Evolutionary conservation across 345 rosid genomes (phyloP).

Genomic region (Acer saccharum): DNA sequence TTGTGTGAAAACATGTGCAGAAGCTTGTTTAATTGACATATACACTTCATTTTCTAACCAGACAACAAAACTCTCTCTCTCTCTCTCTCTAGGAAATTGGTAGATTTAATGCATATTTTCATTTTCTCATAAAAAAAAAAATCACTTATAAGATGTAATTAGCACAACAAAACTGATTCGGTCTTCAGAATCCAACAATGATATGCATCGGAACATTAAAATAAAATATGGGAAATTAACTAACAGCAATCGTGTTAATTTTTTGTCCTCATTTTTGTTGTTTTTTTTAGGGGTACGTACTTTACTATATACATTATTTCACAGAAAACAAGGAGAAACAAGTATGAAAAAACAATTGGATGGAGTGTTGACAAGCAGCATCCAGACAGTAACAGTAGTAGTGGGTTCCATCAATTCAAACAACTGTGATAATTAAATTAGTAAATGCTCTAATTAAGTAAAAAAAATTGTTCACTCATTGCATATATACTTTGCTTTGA

Average conservation of each 20-base stretch:
- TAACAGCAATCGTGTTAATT: not conserved
- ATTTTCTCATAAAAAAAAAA: too few relatives aligned
- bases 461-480: not conserved
- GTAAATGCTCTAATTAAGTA: not conserved
- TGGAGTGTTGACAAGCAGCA: constrained; percentile 5
- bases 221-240: not conserved
- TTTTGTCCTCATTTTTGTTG: not conserved
- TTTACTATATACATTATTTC: not conserved
- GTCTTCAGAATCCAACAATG: too few relatives aligned
- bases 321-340: not conserved
- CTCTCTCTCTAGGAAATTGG: not conserved
- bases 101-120: not conserved
- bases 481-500: not conserved
- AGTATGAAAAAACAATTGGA: not conserved
- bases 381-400: not conserved
- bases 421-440: too few relatives aligned
- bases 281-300: not conserved
- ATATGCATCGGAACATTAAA: too few relatives aligned
- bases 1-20: constrained; percentile 3
- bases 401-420: not conserved
- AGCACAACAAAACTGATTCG: too few relatives aligned
- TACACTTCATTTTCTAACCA: not conserved
- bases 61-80: not conserved
- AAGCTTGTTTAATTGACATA: not conserved
- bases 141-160: too few relatives aligned